Base-by-base conservation (phyloP, 495 filamentous ascomycete genomes). In the Parachaetomium inaequale region DNA sequence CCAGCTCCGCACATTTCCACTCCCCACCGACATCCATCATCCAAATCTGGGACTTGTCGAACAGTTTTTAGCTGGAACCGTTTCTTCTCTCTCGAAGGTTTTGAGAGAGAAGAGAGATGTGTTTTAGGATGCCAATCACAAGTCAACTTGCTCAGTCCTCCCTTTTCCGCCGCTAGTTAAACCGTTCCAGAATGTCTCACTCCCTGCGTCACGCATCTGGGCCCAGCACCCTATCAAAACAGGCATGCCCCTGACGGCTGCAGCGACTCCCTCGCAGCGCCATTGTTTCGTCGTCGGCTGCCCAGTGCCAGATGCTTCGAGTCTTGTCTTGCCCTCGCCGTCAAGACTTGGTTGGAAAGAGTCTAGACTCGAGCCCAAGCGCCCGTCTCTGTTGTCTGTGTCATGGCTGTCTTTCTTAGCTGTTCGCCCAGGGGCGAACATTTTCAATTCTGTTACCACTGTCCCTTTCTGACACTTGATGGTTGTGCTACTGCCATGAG, bases 211-310 rank as follows among this genome's bases (percentile, higher is more conserved):
- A 31, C 47, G 58, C 47, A 23, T 52, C 31, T 17, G 31, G 28
- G 19, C 56, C 29, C 42, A 10, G 31, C 23, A 34, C 47, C 46
- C 32, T 36, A 58, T 52, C 58, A 60, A 59, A 31, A 36, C 46
- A 53, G 17, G 47, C 47, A 40, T 42, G 25, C 49, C 26, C 58
- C 58, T 43, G 28, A 34, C 45, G 58, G 58, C 47, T 60, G 58
- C 58, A 60, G 46, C 58, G 14, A 21, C 28, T 17, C 23, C 17
- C 25, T 43, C 47, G 45, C 23, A 2, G 36, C 47, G 32, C 6
- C 11, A n/a, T 15, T 43, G 47, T 53, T 60, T 60, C 58, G 58
- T 43, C 32, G 2, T 17, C 34, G 23, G 38, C 34, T 32, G 23
- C 32, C 23, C 6, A 23, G 3, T 15, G 32, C 51, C 28, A 54